A percentile compares a stretch with the other conserved stretches of the same genome.
These are phyloP conservation scores for Lotmaria passim DNA, from an alignment of 208 protist species.

Conservation along the genomic window DNA sequence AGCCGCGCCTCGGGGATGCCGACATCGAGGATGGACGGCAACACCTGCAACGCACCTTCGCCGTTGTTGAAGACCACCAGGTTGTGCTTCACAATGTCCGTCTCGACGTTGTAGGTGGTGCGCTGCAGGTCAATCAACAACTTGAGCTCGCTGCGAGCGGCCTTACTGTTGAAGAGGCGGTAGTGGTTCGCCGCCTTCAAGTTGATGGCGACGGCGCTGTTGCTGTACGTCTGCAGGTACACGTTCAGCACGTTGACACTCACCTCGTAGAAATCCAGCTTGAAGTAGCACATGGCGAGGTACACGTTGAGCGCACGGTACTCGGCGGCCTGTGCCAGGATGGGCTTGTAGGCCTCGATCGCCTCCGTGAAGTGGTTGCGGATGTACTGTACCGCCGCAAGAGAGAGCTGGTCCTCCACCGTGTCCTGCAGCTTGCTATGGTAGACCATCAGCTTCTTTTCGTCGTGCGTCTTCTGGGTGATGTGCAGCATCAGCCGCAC, in stretches of 20 bases:
- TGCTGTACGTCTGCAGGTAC: constrained; percentile 91
- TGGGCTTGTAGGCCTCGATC: constrained; percentile 97
- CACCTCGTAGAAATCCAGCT: constrained; percentile 97
- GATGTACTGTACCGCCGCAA: constrained; percentile 96
- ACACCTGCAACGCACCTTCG: constrained; percentile 95
- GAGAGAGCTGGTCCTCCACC: constrained; percentile 93
- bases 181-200: constrained; percentile 98
- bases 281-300: constrained; percentile 98
- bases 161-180: constrained; percentile 93
- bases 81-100: constrained; percentile 97
- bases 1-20: constrained; percentile 95
- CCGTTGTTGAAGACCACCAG: constrained; percentile 97
- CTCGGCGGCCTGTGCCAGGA: constrained; percentile 94
- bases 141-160: constrained; percentile 93
- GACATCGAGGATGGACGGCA: constrained; percentile 93
- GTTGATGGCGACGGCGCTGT: constrained; percentile 96
- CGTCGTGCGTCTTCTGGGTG: constrained; percentile 93
- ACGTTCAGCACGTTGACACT: constrained; percentile 91
- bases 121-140: constrained; percentile 89
- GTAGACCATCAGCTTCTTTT: constrained; percentile 93
- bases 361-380: constrained; percentile 96
- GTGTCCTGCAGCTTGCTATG: constrained; percentile 91
- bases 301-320: constrained; percentile 96
- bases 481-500: constrained; percentile 95
- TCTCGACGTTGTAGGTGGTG: constrained; percentile 90